Evolutionary conservation across 2,329 filamentous ascomycete species (phyloP).

Genomic region (Coniella vitis): DNA sequence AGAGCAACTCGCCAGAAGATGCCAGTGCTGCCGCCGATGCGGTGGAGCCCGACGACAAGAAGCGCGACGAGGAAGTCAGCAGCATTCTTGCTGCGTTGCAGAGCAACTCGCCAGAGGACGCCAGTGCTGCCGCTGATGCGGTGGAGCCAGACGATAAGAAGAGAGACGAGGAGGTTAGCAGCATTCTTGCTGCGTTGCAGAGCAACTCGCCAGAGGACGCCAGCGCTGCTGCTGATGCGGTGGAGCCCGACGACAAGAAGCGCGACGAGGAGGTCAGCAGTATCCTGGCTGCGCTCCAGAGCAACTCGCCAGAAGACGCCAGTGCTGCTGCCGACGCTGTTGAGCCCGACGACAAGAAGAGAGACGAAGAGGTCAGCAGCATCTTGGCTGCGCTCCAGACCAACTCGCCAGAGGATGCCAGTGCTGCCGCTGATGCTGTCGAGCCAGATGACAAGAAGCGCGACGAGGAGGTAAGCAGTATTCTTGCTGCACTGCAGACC

Average conservation of each 20-base stretch:
- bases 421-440: background rate
- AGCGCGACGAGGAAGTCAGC: constrained; percentile 6
- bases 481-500: constrained; percentile 1
- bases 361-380: constrained; percentile 2
- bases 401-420: background rate
- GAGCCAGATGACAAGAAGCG: constrained; percentile 1
- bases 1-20: background rate
- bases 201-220: background rate
- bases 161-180: constrained; percentile 1
- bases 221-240: background rate
- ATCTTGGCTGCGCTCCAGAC: background rate
- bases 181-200: background rate
- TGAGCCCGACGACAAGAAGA: constrained; percentile 6
- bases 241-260: background rate
- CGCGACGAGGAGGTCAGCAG: constrained; percentile 1
- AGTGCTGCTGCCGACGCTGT: background rate
- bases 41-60: constrained; percentile 1
- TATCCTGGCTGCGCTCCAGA: constrained; percentile 2
- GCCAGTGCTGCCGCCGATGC: background rate
- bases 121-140: constrained; percentile 3
- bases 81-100: constrained; percentile 6
- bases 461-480: constrained; percentile 1
- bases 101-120: constrained; percentile 3
- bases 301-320: constrained; percentile 7
- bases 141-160: constrained; percentile 5